phyloP scores from a whole-genome alignment of 2,329 filamentous ascomycete species.

The Cordyceps fumosorosea region DNA sequence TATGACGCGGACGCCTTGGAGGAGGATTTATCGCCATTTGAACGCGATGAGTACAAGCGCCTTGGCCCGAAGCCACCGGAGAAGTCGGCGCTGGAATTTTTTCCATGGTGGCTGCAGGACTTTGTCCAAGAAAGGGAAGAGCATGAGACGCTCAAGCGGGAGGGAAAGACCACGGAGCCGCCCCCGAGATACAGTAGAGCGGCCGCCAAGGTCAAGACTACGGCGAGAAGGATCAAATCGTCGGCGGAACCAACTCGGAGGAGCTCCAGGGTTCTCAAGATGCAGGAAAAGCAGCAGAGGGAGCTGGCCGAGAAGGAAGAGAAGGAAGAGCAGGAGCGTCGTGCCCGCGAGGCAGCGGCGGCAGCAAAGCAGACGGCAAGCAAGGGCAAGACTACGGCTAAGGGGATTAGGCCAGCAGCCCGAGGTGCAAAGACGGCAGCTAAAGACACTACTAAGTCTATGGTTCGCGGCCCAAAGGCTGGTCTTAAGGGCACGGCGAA shows the following conservation, averaged over 20 bases:
- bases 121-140: too few relatives aligned
- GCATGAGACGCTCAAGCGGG: background rate
- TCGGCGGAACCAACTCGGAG: background rate
- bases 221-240: background rate
- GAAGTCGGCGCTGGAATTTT: too few relatives aligned
- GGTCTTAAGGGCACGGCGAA: background rate
- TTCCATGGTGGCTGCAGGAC: background rate
- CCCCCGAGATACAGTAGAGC: too few relatives aligned
- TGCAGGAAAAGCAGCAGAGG: background rate
- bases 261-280: background rate
- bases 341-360: background rate
- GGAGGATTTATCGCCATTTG: background rate
- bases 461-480: background rate
- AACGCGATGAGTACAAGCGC: background rate
- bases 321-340: background rate
- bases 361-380: background rate
- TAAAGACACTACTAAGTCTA: background rate
- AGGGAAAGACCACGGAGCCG: too few relatives aligned
- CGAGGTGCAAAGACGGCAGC: background rate
- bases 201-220: too few relatives aligned
- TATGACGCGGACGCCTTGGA: background rate
- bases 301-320: background rate
- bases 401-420: background rate
- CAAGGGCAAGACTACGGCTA: background rate
- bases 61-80: background rate